phyloP scores from a whole-genome alignment of 305 asterid species.

The Rubia balearica region DNA sequence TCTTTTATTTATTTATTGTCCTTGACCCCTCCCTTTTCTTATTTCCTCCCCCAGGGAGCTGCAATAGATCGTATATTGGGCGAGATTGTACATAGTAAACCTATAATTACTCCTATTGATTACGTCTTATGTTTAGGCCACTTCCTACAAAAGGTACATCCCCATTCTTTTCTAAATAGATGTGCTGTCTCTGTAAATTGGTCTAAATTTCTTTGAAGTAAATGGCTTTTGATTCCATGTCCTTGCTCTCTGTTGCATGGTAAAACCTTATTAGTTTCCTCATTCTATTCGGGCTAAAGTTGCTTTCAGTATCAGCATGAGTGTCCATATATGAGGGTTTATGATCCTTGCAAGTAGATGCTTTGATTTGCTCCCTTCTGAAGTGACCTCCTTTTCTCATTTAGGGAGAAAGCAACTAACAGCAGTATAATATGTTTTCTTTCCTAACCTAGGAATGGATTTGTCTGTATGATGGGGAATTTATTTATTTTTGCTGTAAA shows the following conservation, averaged over 20 bases:
- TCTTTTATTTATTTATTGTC: background rate
- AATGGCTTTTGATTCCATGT: background rate
- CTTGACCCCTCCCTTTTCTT: background rate
- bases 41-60: conserved; percentile 57
- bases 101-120: conserved; percentile 81
- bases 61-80: conserved; percentile 95
- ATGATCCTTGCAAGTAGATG: background rate
- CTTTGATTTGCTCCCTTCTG: background rate
- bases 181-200: background rate
- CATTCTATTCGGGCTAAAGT: background rate
- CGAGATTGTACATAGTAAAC: conserved; percentile 89
- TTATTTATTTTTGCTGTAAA: background rate
- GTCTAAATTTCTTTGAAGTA: background rate
- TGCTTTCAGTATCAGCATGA: background rate
- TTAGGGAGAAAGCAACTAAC: background rate
- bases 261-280: background rate
- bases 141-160: conserved; percentile 81
- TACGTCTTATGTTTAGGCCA: conserved; percentile 91
- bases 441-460: background rate
- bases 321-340: background rate
- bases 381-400: too few relatives aligned
- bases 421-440: background rate
- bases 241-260: background rate
- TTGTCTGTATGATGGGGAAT: background rate
- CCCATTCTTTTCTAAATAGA: conserved; percentile 6